Percentiles rank a stretch among this genome's conserved stretches.
Conservation (phyloP, 192 early-diverging fungal species). For the Spizellomyces punctatus region DNA sequence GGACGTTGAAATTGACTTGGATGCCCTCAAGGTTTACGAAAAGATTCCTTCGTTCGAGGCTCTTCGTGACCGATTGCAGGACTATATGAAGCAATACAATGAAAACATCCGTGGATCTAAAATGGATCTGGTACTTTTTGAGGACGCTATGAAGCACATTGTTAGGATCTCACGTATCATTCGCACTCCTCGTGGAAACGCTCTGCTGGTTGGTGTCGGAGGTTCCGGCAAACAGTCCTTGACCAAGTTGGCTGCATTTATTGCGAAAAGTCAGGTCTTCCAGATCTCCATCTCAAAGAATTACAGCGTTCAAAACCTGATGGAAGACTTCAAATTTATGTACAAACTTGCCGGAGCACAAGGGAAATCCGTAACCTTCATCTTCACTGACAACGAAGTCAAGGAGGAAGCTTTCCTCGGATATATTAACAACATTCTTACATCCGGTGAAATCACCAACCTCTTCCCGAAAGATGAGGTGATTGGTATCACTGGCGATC, state of each 20-base stretch:
- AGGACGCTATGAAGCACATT: conserved; percentile 71
- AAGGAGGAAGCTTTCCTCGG: conserved; percentile 68
- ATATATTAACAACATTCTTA: conserved; percentile 68
- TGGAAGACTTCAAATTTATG: conserved; percentile 72
- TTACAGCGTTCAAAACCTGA: conserved; percentile 59
- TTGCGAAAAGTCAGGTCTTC: conserved; percentile 65
- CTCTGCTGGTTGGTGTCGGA: conserved; percentile 65
- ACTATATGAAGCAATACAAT: conserved; percentile 68
- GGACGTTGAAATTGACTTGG: conserved; percentile 61
- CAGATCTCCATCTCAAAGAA: conserved; percentile 69
- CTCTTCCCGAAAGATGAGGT: conserved; percentile 69
- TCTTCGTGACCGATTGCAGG: conserved; percentile 50
- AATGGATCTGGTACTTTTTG: conserved; percentile 70
- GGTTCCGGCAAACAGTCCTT: conserved; percentile 70
- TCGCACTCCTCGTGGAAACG: conserved; percentile 61
- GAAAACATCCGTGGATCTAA: conserved; percentile 61
- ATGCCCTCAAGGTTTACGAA: conserved; percentile 64
- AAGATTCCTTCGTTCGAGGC: conserved; percentile 61
- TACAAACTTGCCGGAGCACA: conserved; percentile 64
- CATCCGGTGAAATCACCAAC: conserved; percentile 67
- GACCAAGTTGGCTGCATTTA: conserved; percentile 64
- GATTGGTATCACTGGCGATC: conserved; percentile 56
- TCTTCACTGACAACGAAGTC: conserved; percentile 70
- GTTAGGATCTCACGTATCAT: conserved; percentile 66
- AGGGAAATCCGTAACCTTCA: conserved; percentile 63